Conservation (phyloP, 1,284 basidiomycete species). For the Xanthoconium separans region DNA sequence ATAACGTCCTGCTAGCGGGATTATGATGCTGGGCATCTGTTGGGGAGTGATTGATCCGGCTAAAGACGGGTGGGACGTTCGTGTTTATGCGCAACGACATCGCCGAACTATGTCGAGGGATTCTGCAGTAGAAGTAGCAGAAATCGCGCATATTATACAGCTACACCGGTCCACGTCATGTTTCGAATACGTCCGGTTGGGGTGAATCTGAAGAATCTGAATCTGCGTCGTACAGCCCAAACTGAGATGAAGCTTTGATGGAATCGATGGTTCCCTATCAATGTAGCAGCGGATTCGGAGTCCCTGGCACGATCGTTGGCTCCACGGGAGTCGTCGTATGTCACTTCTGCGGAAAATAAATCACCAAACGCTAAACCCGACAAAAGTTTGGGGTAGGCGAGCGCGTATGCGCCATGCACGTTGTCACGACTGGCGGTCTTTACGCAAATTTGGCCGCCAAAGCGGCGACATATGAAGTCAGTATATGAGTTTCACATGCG, state of each 20-base stretch:
- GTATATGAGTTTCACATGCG: constrained; percentile 22
- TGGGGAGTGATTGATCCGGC: constrained; percentile 19
- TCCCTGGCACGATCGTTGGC: constrained; percentile 21
- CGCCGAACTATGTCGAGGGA: constrained; percentile 13
- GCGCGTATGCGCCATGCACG: constrained; percentile 12
- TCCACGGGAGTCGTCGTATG: constrained; percentile 6
- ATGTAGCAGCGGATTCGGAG: constrained; percentile 14
- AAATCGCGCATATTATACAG: constrained; percentile 23
- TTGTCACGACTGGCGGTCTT: constrained; percentile 9
- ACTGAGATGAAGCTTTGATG: constrained; percentile 14
- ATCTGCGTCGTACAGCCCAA: constrained; percentile 13
- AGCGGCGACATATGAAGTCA: constrained; percentile 4
- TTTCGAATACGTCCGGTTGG: constrained; percentile 25
- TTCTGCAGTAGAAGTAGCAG: constrained; percentile 1
- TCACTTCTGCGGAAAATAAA: constrained; percentile 7
- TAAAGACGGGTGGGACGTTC: constrained; percentile 21
- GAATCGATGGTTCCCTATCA: constrained; percentile 9
- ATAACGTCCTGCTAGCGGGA: constrained; percentile 11
- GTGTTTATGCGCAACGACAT: constrained; percentile 35
- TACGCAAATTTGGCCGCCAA: constrained; percentile 13
- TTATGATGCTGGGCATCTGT: constrained; percentile 13
- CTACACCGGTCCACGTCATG: constrained; percentile 19
- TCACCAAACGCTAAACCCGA: constrained; percentile 3
- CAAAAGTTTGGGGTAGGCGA: constrained; percentile 4
- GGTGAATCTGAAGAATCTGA: constrained; percentile 11